phyloP scores from a whole-genome alignment of 257 asterid species.

The Penstemon newberryi region DNA sequence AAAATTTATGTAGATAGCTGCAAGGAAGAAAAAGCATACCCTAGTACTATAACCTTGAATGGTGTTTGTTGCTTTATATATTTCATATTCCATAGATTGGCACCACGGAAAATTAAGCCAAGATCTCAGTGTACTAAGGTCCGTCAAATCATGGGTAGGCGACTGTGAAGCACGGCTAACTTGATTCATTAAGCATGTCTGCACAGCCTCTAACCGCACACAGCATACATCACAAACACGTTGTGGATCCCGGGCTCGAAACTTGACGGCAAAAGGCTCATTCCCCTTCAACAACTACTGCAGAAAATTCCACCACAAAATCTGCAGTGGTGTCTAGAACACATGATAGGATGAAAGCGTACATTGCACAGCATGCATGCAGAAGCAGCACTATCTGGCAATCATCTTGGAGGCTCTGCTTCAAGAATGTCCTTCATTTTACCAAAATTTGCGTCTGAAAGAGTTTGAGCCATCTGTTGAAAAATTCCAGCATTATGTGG shows the following conservation, averaged over 20 bases:
- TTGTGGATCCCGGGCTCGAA: slow-evolving; percentile 67
- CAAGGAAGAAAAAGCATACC: slow-evolving; percentile 41
- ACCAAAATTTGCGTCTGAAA: slow-evolving; percentile 69
- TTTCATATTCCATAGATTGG: slow-evolving; percentile 95
- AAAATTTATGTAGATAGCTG: slow-evolving; percentile 5
- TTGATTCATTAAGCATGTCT: slow-evolving; percentile 79
- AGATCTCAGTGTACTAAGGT: slow-evolving; percentile 93
- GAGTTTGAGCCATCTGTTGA: slow-evolving; percentile 96
- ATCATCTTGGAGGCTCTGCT: slow-evolving; percentile 94
- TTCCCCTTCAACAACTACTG: slow-evolving; percentile 79
- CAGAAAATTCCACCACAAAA: slow-evolving; percentile 96
- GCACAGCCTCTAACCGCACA: slow-evolving; percentile 87
- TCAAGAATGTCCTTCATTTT: slow-evolving; percentile 71
- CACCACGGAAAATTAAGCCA: slow-evolving; percentile 99
- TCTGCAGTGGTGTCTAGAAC: slow-evolving; percentile 97
- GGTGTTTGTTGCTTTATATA: slow-evolving; percentile 90
- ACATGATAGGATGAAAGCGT: slow-evolving; percentile 92
- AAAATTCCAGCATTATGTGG: no score
- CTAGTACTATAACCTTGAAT: slow-evolving; percentile 58
- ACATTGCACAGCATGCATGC: slow-evolving; percentile 90
- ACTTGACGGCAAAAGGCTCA: slow-evolving; percentile 83
- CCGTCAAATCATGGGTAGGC: slow-evolving; percentile 90
- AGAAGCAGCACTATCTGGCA: slow-evolving; percentile 89
- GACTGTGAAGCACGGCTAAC: slow-evolving; percentile 93
- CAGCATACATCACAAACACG: slow-evolving; percentile 97